These are phyloP conservation scores for Amniculicola lignicola DNA, from an alignment of 495 filamentous ascomycete genomes.

Conservation along the genomic window DNA sequence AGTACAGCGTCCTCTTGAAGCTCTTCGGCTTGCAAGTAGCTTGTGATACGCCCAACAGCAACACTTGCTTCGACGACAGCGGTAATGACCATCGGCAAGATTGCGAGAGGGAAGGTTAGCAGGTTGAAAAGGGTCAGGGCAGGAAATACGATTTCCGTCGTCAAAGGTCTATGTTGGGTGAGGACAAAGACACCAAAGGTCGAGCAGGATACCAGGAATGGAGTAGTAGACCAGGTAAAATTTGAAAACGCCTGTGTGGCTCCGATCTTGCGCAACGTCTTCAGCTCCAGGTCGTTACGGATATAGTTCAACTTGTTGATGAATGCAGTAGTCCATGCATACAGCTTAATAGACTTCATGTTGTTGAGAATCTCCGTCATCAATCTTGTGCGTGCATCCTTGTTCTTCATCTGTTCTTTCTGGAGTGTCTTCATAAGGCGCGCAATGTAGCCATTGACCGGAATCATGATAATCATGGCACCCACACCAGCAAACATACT, in stretches of 20 bases:
- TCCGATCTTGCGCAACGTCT: slow-evolving; percentile 93
- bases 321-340: slow-evolving; percentile 95
- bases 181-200: slow-evolving; percentile 95
- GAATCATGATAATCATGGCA: slow-evolving; percentile 97
- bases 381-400: slow-evolving; percentile 85
- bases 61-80: slow-evolving; percentile 94
- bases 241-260: slow-evolving; percentile 90
- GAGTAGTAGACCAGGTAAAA: slow-evolving; percentile 99
- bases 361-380: slow-evolving; percentile 99
- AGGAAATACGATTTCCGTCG: slow-evolving; percentile 94
- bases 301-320: slow-evolving; percentile 96
- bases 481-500: slow-evolving; percentile 97
- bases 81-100: slow-evolving; percentile 97
- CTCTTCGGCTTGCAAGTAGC: slow-evolving; percentile 85
- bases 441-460: slow-evolving; percentile 90
- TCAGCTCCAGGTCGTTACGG: slow-evolving; percentile 90
- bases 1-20: slow-evolving; percentile 80
- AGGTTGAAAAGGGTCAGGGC: slow-evolving; percentile 89
- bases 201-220: slow-evolving; percentile 95
- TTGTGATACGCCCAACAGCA: slow-evolving; percentile 79
- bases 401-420: slow-evolving; percentile 98
- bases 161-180: slow-evolving; percentile 73
- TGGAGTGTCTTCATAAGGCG: slow-evolving; percentile 90
- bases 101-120: slow-evolving; percentile 89
- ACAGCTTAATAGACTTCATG: slow-evolving; percentile 99